Conservation (phyloP, 139 green algal species). For the Nannochloris sp. region DNA sequence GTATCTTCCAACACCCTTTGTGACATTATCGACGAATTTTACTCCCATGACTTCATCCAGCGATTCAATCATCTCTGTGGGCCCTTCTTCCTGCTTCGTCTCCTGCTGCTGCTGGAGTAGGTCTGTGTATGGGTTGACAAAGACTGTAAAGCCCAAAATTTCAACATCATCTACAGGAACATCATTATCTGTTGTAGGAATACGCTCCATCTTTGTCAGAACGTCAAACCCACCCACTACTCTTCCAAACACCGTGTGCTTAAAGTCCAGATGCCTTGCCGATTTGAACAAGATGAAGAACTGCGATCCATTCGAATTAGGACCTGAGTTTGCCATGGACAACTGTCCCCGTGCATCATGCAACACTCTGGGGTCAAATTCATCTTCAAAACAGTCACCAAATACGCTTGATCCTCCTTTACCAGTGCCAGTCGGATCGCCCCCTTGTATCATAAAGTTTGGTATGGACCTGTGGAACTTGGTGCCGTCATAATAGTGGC, state of each 20-base stretch:
- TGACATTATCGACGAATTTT: background rate
- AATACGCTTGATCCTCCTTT: constrained; percentile 88
- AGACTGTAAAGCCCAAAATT: constrained; percentile 72
- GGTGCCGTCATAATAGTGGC: constrained; percentile 82
- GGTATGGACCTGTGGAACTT: constrained; percentile 88
- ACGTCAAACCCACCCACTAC: constrained; percentile 79
- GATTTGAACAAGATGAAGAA: constrained; percentile 85
- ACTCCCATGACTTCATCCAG: background rate
- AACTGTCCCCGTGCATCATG: constrained; percentile 77
- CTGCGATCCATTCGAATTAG: constrained; percentile 63
- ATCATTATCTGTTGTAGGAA: constrained; percentile 78
- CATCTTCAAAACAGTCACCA: constrained; percentile 66
- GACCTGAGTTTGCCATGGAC: constrained; percentile 89
- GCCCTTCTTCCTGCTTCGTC: background rate
- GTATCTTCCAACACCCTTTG: too few relatives aligned
- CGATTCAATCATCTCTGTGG: background rate
- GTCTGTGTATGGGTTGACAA: constrained; percentile 89
- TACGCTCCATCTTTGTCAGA: constrained; percentile 74
- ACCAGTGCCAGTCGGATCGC: constrained; percentile 91
- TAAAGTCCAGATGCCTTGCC: constrained; percentile 86
- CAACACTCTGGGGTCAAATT: constrained; percentile 54
- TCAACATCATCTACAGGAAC: constrained; percentile 60
- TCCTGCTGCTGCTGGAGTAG: constrained; percentile 62
- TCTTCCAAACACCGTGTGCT: constrained; percentile 83
- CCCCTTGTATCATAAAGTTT: constrained; percentile 96